phyloP scores from a whole-genome alignment of 805 yeast species.

The Saccharomycopsis amapae region DNA sequence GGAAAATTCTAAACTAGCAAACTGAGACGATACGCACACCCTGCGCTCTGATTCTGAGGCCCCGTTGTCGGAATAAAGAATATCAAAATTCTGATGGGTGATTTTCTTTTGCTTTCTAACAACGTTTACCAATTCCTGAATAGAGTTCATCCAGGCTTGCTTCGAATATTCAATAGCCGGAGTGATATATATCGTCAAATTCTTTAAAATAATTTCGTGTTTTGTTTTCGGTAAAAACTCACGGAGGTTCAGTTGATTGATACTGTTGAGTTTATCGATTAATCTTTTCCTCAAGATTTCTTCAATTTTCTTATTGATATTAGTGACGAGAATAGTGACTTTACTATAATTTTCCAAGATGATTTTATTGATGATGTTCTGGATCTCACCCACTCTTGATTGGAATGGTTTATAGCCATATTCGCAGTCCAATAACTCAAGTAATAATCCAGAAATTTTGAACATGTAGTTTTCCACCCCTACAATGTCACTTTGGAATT shows the following conservation, averaged over 20 bases:
- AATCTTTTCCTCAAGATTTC: slow-evolving; percentile 28
- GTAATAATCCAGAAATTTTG: slow-evolving; percentile 24
- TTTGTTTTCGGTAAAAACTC: slow-evolving; percentile 12
- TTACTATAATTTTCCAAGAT: slow-evolving; percentile 33
- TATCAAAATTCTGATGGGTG: slow-evolving; percentile 24
- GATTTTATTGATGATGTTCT: slow-evolving; percentile 31
- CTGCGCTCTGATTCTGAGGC: not conserved
- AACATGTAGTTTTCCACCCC: too few species aligned
- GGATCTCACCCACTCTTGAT: slow-evolving; percentile 27
- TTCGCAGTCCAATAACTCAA: slow-evolving; percentile 26
- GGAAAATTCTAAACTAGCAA: not conserved
- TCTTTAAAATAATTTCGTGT: slow-evolving; percentile 34
- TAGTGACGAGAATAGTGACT: slow-evolving; percentile 28
- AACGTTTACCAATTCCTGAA: slow-evolving; percentile 25
- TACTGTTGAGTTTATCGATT: not conserved
- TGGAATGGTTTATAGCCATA: slow-evolving; percentile 25
- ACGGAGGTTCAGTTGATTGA: slow-evolving; percentile 5
- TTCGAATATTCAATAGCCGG: slow-evolving; percentile 39
- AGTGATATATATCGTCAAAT: slow-evolving; percentile 30
- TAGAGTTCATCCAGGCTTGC: slow-evolving; percentile 23
- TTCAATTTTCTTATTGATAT: slow-evolving; percentile 31
- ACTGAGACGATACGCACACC: too few species aligned
- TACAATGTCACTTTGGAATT: too few species aligned
- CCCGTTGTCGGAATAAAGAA: slow-evolving; percentile 2
- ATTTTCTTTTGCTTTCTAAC: slow-evolving; percentile 28